Conservation (phyloP, 1,139 yeast genomes). For the Geotrichum europaeum region DNA sequence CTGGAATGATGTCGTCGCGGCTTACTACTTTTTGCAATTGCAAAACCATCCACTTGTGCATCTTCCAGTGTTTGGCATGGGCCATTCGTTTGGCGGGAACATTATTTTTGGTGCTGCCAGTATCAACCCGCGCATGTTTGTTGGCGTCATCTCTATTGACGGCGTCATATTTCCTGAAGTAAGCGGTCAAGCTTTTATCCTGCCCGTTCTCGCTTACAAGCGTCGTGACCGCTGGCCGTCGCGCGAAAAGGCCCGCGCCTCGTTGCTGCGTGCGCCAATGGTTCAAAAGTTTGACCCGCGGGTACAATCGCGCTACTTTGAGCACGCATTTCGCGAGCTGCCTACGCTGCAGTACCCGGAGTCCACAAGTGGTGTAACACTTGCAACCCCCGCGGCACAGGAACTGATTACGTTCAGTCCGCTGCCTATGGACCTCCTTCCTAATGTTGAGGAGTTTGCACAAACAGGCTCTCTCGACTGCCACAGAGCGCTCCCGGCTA, state of each 20-base stretch:
- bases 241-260: conserved; percentile 11
- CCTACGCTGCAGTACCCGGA: conserved; percentile 18
- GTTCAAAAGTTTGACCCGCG: conserved; percentile 15
- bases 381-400: conserved; percentile 16
- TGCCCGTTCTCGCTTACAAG: conserved; percentile 6
- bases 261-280: conserved; percentile 6
- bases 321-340: conserved; percentile 18
- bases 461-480: neutral
- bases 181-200: neutral
- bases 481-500: neutral
- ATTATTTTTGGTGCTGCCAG: conserved; percentile 16
- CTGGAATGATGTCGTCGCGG: conserved; percentile 17
- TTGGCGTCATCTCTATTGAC: conserved; percentile 17
- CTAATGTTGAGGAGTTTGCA: conserved; percentile 1
- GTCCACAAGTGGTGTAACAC: conserved; percentile 16
- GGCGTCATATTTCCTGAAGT: conserved; percentile 12
- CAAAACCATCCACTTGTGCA: conserved; percentile 13
- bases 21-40: conserved; percentile 15
- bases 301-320: conserved; percentile 12
- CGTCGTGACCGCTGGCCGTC: conserved; percentile 19
- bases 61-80: conserved; percentile 20
- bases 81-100: conserved; percentile 23
- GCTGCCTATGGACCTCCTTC: conserved; percentile 7
- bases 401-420: conserved; percentile 15
- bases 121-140: conserved; percentile 15